Evolutionary conservation across 108 stramenopile species (phyloP).

Genomic region (Ochromonas danica): DNA sequence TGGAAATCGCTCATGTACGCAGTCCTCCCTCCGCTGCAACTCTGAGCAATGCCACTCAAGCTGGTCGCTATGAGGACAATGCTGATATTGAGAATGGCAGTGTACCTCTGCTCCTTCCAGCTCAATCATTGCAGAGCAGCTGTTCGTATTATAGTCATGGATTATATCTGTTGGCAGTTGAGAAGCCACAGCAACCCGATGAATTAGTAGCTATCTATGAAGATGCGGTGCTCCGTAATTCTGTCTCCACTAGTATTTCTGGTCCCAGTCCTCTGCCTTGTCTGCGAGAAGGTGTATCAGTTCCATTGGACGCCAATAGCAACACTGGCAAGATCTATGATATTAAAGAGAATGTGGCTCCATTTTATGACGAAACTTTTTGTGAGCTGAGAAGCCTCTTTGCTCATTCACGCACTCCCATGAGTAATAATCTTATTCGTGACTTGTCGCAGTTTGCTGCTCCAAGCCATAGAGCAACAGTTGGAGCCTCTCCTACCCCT

Average conservation of each 20-base stretch:
- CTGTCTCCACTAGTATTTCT: no score
- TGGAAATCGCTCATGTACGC: not conserved
- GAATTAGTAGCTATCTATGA: conserved; percentile 2
- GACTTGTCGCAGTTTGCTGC: not conserved
- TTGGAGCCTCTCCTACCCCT: not conserved
- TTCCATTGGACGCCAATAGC: not conserved
- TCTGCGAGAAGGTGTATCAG: conserved; percentile 18
- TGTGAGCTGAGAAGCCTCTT: not conserved
- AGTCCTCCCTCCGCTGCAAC: not conserved
- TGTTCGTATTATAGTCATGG: not conserved
- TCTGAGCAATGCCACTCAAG: not conserved
- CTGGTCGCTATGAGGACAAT: not conserved
- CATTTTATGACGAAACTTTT: not conserved
- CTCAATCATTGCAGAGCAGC: not conserved
- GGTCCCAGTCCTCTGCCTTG: not conserved
- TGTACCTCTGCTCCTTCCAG: not conserved
- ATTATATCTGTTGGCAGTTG: not conserved
- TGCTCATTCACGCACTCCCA: not conserved
- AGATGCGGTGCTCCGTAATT: not conserved
- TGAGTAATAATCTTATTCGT: not conserved
- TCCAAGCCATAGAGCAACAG: not conserved
- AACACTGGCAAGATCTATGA: conserved; percentile 2
- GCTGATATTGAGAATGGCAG: not conserved
- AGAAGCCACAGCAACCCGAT: not conserved
- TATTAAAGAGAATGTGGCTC: conserved; percentile 8